phyloP scores from a whole-genome alignment of 164 flowering plant species.

The Tinospora cordifolia region DNA sequence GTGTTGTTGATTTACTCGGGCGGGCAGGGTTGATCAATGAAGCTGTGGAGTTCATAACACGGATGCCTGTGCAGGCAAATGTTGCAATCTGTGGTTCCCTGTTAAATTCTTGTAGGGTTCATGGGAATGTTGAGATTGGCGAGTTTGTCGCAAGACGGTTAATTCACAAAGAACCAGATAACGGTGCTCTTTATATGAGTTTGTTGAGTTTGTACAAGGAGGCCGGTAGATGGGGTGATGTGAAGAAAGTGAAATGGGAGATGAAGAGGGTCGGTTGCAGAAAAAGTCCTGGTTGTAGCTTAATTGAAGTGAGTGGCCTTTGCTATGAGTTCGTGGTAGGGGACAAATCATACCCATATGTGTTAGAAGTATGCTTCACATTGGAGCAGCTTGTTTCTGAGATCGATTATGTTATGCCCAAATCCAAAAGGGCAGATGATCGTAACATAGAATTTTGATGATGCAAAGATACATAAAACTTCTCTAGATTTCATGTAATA shows the following conservation, averaged over 20 bases:
- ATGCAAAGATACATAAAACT: too few relatives aligned
- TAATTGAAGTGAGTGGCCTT: conserved; percentile 28
- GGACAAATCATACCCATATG: conserved; percentile 24
- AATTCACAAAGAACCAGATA: conserved; percentile 25
- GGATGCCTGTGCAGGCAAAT: conserved; percentile 29
- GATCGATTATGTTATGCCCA: neutral
- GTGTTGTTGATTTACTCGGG: conserved; percentile 31
- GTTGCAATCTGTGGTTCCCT: conserved; percentile 33
- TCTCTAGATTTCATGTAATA: too few relatives aligned
- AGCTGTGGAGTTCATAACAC: conserved; percentile 20
- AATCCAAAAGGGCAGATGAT: neutral
- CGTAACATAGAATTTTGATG: neutral
- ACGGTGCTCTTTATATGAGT: conserved; percentile 28
- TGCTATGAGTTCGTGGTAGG: conserved; percentile 29
- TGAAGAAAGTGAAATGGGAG: conserved; percentile 24
- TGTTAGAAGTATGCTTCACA: conserved; percentile 19
- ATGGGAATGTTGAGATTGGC: conserved; percentile 23
- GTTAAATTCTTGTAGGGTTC: conserved; percentile 29
- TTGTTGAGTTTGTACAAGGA: conserved; percentile 27
- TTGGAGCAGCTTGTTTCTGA: conserved; percentile 15
- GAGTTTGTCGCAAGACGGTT: conserved; percentile 22
- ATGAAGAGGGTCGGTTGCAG: conserved; percentile 28
- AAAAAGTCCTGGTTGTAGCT: conserved; percentile 37
- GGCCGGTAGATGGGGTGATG: conserved; percentile 27
- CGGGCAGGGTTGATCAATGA: conserved; percentile 27